These are phyloP conservation scores for Chaetomium olivaceum DNA, from an alignment of 2,329 filamentous ascomycete genomes.

Conservation along the genomic window DNA sequence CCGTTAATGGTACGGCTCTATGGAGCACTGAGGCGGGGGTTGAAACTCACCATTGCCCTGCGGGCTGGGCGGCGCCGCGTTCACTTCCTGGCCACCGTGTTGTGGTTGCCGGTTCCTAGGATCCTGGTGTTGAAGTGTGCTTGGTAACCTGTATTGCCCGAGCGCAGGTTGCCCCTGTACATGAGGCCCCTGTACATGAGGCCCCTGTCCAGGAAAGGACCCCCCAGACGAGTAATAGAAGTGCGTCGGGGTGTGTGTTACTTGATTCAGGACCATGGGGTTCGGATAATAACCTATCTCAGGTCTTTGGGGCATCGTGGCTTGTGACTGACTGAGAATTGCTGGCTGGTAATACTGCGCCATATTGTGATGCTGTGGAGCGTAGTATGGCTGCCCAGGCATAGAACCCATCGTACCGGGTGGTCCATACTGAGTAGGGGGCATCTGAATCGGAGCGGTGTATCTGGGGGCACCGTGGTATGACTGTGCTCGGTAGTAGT, in stretches of 20 bases:
- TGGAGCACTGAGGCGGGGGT: not conserved
- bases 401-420: constrained; percentile 43
- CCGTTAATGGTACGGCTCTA: not conserved
- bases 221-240: constrained; percentile 49
- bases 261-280: constrained; percentile 47
- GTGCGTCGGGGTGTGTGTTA: constrained; percentile 35
- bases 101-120: constrained; percentile 30
- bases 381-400: constrained; percentile 49
- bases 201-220: constrained; percentile 42
- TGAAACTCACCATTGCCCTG: constrained; percentile 24
- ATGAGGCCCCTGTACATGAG: constrained; percentile 37
- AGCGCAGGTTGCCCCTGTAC: constrained; percentile 40
- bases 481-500: constrained; percentile 43
- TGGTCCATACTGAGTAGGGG: constrained; percentile 41
- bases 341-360: constrained; percentile 48
- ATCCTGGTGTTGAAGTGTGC: constrained; percentile 32
- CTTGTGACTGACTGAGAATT: constrained; percentile 42
- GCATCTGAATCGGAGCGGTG: constrained; percentile 30
- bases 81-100: constrained; percentile 19
- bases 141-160: constrained; percentile 40
- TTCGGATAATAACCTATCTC: constrained; percentile 48
- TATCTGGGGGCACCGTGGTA: constrained; percentile 42
- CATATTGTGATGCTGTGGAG: constrained; percentile 47
- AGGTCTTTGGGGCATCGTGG: constrained; percentile 41
- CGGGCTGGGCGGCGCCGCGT: constrained; percentile 16